These are phyloP conservation scores for Takakia lepidozioides DNA, from an alignment of 225 moss, liverwort and hornwort genomes.

Conservation along the genomic window DNA sequence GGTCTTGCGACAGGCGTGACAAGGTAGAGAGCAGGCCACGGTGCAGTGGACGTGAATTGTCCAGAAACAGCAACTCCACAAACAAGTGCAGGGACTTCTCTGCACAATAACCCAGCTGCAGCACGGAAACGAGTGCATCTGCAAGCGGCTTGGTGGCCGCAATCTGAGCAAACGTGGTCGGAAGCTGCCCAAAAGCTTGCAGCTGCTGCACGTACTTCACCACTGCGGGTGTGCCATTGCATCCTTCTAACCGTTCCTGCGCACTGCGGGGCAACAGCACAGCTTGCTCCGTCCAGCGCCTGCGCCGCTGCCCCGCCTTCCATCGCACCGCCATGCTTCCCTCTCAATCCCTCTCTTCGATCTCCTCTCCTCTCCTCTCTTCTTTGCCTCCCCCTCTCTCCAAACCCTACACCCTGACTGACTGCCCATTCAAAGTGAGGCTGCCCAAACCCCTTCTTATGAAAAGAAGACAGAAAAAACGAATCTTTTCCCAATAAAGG, in stretches of 20 bases:
- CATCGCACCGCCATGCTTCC: constrained; percentile 80
- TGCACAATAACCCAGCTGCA: constrained; percentile 24
- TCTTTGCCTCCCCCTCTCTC: background rate
- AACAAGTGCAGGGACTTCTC: constrained; percentile 19
- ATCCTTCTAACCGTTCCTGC: constrained; percentile 16
- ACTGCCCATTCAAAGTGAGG: no score
- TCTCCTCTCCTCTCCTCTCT: background rate
- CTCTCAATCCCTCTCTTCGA: background rate
- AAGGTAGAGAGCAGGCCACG: constrained; percentile 75
- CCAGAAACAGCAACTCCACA: constrained; percentile 72
- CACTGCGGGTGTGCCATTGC: constrained; percentile 22
- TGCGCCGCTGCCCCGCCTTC: constrained; percentile 87
- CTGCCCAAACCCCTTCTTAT: no score
- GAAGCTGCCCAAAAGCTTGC: constrained; percentile 44
- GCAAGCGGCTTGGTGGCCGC: constrained; percentile 71
- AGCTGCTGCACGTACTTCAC: constrained; percentile 34
- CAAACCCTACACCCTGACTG: no score
- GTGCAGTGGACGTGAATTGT: constrained; percentile 91
- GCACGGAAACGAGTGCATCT: constrained; percentile 37
- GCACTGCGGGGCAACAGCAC: constrained; percentile 38
- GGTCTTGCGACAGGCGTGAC: constrained; percentile 42
- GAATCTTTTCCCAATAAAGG: no score
- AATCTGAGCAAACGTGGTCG: constrained; percentile 85
- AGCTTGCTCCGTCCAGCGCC: constrained; percentile 96
- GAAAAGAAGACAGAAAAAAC: no score